These are phyloP conservation scores for Yamadazyma sp. DNA, from an alignment of 805 yeast genomes.

Conservation along the genomic window DNA sequence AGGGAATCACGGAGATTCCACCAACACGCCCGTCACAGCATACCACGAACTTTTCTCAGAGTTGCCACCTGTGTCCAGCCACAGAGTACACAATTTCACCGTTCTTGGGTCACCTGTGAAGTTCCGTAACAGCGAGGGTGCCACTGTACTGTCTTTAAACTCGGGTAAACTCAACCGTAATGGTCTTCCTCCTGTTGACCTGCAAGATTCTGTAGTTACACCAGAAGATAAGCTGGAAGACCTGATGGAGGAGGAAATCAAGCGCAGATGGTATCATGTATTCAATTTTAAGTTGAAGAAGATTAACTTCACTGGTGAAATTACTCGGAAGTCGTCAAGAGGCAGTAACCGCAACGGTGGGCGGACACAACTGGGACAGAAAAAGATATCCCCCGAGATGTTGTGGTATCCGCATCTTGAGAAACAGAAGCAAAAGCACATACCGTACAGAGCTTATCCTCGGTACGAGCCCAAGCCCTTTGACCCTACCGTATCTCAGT, in stretches of 20 bases:
- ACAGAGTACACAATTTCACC: conserved; percentile 2
- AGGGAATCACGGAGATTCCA: background rate
- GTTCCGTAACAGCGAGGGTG: conserved; percentile 1
- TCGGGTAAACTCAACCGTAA: background rate
- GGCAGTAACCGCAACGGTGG: background rate
- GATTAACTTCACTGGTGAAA: background rate
- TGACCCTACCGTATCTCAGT: conserved; percentile 2
- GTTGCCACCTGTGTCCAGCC: background rate
- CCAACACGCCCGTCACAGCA: conserved; percentile 8
- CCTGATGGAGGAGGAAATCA: conserved; percentile 4
- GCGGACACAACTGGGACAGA: background rate
- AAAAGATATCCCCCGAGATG: conserved; percentile 5
- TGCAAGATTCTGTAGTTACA: too few species aligned
- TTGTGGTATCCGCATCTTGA: conserved; percentile 9
- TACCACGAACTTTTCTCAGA: conserved; percentile 4
- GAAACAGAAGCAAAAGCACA: background rate
- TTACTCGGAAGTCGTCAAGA: background rate
- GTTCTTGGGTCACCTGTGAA: conserved; percentile 2
- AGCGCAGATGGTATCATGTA: conserved; percentile 3
- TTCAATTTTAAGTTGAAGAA: conserved; percentile 5
- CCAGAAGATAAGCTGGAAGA: background rate
- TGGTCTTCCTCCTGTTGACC: too few species aligned
- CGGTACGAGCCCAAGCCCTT: conserved; percentile 3
- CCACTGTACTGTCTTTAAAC: background rate
- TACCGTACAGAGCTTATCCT: background rate